Base-by-base conservation (phyloP, 108 stramenopile species). In the Conticribra weissflogii region DNA sequence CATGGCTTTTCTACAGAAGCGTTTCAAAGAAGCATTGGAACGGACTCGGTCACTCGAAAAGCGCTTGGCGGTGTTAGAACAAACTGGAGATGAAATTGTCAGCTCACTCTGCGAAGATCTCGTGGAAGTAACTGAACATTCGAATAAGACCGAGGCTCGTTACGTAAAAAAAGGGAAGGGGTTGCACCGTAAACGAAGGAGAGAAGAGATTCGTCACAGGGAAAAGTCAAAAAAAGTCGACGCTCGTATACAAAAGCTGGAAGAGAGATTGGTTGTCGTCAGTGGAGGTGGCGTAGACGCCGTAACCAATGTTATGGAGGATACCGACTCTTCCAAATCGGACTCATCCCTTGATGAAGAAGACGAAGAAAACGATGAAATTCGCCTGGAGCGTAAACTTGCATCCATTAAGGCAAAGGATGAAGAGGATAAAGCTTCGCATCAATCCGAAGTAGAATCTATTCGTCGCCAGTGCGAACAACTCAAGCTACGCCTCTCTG, bases 51-150 rank as follows among this genome's bases (percentile, higher is more conserved):
- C 71, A 3, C 61, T 72, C 22, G 79, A 80, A 31, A 80, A 80
- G 29, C 79, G 79, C 0, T 49, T 80, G 21, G 48, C 44, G 3
- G 72, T 80, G 24, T 54, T 80, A 19, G 79, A 80, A 68, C 64
- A 68, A 23, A 71, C 79, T 24, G 79, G 79, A 0, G 79, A 80
- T 73, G 79, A 80, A 25, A 80, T 80, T 23, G 67, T 80, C n/a
- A 71, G 66, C 31, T 73, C 72, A 0, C 36, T 80, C 16, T 80
- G 79, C 53, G 79, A 80, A 64, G 79, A 80, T 64, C 41, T 80
- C 27, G 71, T 63, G 1, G 79, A 80, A 49, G 54, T 80, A 21
- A 80, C 79, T 14, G 59, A 45, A 19, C 66, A 80, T 28, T 73
- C 71, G 3, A 72, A 73, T 52, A 80, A 73, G 60, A 59, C 56